Evolutionary conservation across 1,284 basidiomycete species (phyloP), one percentile per base, ranked within the genome.

Genomic region (Sporisorium sorghi): DNA sequence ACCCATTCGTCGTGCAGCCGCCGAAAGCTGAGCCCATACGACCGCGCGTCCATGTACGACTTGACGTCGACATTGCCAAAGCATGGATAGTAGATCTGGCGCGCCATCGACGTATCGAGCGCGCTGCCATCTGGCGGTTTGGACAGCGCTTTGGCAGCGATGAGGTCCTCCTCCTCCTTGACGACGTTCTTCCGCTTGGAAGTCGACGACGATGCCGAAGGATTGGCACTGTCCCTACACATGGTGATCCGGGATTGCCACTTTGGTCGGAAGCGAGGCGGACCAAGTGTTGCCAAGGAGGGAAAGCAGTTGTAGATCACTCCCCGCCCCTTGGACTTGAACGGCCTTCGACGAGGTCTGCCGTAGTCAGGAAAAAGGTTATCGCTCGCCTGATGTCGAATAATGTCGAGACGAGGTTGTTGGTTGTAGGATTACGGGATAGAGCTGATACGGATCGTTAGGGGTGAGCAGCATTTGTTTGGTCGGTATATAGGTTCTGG

Each of bases 1-100:
- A 59, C 53, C 70, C 70, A 73, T 52, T 73, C 70, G 30, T 73
- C 70, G 33, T 73, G 56, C 42, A 73, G 26, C 4, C 70, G 58
- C 30, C 53, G 54, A 40, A 73, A 73, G 59, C 64, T 59, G 24
- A 73, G 32, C 3, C 60, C 70, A 37, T 73, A 73, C 23, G 50
- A 53, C 23, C 70, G 70, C 3, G 59, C 70, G 10, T 62, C 48
- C 23, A 58, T 19, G 32, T 58, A 73, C n/a, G 63, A 26, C 35
- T 59, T 63, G 21, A 67, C 15, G 23, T 66, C 63, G 3, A 67
- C 56, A 5, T 67, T 67, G 5, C 70, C 63, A 8, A 49, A 61
- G 56, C 70, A 73, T 9, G 70, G 59, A 48, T 62, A 67, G 56
- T 67, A 63, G 11, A 66, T 40, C 23, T 44, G 44, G 28, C 42